Conservation (phyloP, 768 basidiomycete species). For the Sporobolomyces pararoseus region DNA sequence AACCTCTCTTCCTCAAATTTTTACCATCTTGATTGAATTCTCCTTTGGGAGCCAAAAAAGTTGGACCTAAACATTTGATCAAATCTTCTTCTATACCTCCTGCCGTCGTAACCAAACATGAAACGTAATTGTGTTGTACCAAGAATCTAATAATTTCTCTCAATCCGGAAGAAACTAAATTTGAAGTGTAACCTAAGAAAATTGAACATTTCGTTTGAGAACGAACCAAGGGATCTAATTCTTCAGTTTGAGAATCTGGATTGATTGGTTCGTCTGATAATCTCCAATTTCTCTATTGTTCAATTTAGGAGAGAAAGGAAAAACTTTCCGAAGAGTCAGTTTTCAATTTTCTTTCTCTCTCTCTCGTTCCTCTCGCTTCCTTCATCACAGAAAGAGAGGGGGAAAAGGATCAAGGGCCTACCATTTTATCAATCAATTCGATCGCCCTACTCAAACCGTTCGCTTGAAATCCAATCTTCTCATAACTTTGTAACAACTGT, state of each 20-base stretch:
- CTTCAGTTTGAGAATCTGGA: constrained; percentile 65
- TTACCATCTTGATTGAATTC: constrained; percentile 84
- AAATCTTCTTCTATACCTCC: constrained; percentile 99
- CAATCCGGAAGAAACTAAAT: constrained; percentile 94
- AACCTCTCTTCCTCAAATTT: constrained; percentile 75
- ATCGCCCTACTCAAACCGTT: constrained; percentile 84
- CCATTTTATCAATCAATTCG: constrained; percentile 89
- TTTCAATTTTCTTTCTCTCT: too few relatives aligned
- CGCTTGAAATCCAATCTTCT: constrained; percentile 95
- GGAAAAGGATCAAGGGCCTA: constrained; percentile 49
- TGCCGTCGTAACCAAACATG: constrained; percentile 89
- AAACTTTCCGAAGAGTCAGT: background rate
- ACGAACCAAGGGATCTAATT: constrained; percentile 60
- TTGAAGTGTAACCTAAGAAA: constrained; percentile 97
- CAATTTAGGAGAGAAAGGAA: background rate
- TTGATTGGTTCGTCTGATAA: constrained; percentile 74
- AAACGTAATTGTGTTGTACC: constrained; percentile 85
- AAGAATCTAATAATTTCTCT: constrained; percentile 88
- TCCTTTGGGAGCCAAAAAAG: constrained; percentile 73
- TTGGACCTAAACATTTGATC: constrained; percentile 96
- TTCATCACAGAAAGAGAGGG: background rate
- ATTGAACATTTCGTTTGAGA: constrained; percentile 73
- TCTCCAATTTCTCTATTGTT: constrained; percentile 82
- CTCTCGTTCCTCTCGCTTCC: too few relatives aligned
- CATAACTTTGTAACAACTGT: constrained; percentile 70